A percentile compares a stretch with the other conserved stretches of the same genome.
These are phyloP conservation scores for Fraxinus americana DNA, from an alignment of 257 asterid species.

Conservation along the genomic window DNA sequence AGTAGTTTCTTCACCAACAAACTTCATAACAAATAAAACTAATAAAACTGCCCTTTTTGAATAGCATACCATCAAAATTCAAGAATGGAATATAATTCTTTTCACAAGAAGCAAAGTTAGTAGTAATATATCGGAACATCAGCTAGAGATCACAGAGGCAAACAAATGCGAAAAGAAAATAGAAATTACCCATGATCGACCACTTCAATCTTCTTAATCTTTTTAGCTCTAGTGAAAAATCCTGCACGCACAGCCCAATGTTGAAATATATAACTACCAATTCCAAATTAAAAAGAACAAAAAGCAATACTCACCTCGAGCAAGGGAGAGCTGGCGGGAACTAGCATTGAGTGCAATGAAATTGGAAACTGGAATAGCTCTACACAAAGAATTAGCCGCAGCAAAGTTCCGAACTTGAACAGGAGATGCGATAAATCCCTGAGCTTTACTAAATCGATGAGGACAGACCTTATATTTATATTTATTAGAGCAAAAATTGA, in stretches of 20 bases:
- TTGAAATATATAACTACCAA: slow-evolving; percentile 10
- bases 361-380: slow-evolving; percentile 26
- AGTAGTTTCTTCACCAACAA: neutral
- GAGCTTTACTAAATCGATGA: slow-evolving; percentile 25
- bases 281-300: neutral
- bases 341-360: slow-evolving; percentile 31
- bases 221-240: slow-evolving; percentile 72
- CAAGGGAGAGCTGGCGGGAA: slow-evolving; percentile 39
- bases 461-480: slow-evolving; percentile 17
- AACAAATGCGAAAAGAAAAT: neutral
- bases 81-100: neutral
- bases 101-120: neutral
- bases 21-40: neutral
- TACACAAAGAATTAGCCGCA: slow-evolving; percentile 30
- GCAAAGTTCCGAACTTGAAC: slow-evolving; percentile 25
- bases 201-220: slow-evolving; percentile 47
- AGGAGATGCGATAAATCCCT: slow-evolving; percentile 26
- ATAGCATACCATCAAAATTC: neutral
- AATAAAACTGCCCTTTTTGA: neutral
- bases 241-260: slow-evolving; percentile 47
- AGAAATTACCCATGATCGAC: slow-evolving; percentile 80
- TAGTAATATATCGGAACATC: neutral
- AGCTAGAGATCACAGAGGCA: neutral
- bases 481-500: neutral
- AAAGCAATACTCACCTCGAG: slow-evolving; percentile 45